Conservation (phyloP, 176 grass and related monocot genomes). For the Calamus simplicifolius region DNA sequence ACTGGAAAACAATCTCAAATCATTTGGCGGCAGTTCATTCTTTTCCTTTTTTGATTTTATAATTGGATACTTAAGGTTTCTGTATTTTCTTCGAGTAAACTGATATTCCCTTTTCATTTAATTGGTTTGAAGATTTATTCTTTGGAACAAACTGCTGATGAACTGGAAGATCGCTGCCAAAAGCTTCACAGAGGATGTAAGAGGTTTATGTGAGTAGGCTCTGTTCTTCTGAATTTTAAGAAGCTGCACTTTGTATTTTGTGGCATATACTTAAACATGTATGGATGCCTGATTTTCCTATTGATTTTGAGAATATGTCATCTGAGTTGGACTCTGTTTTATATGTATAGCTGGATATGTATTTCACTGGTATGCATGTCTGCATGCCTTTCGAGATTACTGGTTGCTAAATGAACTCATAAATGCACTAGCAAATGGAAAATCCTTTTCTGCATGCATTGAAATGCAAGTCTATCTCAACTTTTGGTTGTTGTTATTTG, state of each 20-base stretch:
- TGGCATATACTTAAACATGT: not conserved
- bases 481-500: no score
- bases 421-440: no score
- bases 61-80: no score
- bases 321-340: no score
- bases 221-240: constrained; percentile 9
- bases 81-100: not conserved
- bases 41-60: not conserved
- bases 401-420: no score
- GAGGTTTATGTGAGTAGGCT: constrained; percentile 73
- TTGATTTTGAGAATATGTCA: no score
- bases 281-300: no score
- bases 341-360: no score
- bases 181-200: constrained; percentile 89
- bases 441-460: not conserved
- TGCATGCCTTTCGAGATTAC: no score
- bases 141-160: constrained; percentile 84
- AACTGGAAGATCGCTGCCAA: constrained; percentile 77
- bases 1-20: not conserved
- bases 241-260: not conserved
- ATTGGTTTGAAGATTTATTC: constrained; percentile 55
- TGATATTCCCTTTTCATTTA: constrained; percentile 15
- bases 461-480: no score
- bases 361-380: no score
- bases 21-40: not conserved